Evolutionary conservation across 2,329 filamentous ascomycete species (phyloP).

Genomic region (Cercospora sp.): DNA sequence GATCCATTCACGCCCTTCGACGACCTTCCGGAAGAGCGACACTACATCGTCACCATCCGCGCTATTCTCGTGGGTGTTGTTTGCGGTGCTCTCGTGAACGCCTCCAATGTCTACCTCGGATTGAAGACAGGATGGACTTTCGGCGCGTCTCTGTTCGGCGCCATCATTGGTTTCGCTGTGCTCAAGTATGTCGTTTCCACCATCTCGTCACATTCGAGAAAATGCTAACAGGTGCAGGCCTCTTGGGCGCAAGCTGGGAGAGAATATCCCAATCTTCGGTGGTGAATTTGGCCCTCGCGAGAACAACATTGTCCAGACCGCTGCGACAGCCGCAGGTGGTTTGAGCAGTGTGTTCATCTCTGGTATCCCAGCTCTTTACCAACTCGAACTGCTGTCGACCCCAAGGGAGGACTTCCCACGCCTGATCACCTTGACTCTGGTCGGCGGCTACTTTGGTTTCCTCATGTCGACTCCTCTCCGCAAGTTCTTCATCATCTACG

Average conservation of each 20-base stretch:
- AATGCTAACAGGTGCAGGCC: slow-evolving; percentile 30
- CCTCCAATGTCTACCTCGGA: slow-evolving; percentile 63
- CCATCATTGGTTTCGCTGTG: slow-evolving; percentile 62
- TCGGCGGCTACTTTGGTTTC: slow-evolving; percentile 64
- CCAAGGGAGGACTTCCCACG: slow-evolving; percentile 58
- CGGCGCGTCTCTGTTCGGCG: slow-evolving; percentile 41
- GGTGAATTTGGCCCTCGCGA: slow-evolving; percentile 60
- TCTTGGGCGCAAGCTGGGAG: slow-evolving; percentile 51
- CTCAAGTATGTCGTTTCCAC: slow-evolving; percentile 42
- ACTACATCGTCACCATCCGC: slow-evolving; percentile 56
- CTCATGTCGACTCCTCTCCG: slow-evolving; percentile 47
- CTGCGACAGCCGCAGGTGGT: slow-evolving; percentile 61
- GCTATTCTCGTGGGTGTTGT: slow-evolving; percentile 57
- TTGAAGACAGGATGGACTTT: slow-evolving; percentile 50
- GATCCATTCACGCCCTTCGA: slow-evolving; percentile 48
- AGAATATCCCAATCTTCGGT: slow-evolving; percentile 54
- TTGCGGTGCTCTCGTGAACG: slow-evolving; percentile 61
- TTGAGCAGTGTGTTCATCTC: slow-evolving; percentile 60
- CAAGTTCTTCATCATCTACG: slow-evolving; percentile 68
- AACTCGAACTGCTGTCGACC: slow-evolving; percentile 52
- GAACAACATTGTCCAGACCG: slow-evolving; percentile 62
- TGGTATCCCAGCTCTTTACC: slow-evolving; percentile 62
- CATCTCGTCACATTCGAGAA: neutral
- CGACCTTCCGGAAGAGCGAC: slow-evolving; percentile 47
- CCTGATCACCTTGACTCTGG: slow-evolving; percentile 61